Percentiles rank a stretch among this genome's conserved stretches.
Evolutionary conservation across 116 monocot species (phyloP).

Genomic region (Phalaenopsis hybrid): DNA sequence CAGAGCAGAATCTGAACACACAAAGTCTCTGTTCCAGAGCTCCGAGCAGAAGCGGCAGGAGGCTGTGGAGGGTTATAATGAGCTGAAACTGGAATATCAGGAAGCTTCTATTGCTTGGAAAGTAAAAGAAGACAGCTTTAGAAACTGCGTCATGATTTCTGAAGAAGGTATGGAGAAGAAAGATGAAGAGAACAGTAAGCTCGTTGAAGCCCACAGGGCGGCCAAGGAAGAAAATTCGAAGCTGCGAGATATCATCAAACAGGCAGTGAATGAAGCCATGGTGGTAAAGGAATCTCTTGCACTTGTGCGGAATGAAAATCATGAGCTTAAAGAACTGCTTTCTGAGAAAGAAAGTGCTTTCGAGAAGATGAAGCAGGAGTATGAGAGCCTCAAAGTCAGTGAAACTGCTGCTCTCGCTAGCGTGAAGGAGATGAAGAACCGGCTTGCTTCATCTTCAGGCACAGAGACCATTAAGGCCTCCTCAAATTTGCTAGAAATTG

Average conservation of each 20-base stretch:
- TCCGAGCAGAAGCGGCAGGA: slow-evolving; percentile 29
- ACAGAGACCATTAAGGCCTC: background rate
- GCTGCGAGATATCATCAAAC: slow-evolving; percentile 79
- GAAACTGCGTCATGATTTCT: slow-evolving; percentile 48
- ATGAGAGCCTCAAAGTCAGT: slow-evolving; percentile 59
- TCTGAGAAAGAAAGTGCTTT: slow-evolving; percentile 48
- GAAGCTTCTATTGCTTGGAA: slow-evolving; percentile 44
- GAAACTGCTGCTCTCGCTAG: slow-evolving; percentile 53
- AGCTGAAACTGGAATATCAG: slow-evolving; percentile 42
- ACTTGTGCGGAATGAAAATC: slow-evolving; percentile 65
- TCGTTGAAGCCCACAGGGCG: slow-evolving; percentile 32
- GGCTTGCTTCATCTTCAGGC: slow-evolving; percentile 23
- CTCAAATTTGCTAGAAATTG: background rate
- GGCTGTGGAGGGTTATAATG: slow-evolving; percentile 29
- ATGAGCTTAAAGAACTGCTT: slow-evolving; percentile 43
- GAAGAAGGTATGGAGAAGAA: slow-evolving; percentile 50
- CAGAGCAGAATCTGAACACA: slow-evolving; percentile 20
- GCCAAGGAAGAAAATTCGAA: slow-evolving; percentile 56
- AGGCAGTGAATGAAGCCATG: slow-evolving; percentile 73
- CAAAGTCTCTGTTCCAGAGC: background rate
- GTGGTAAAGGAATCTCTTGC: slow-evolving; percentile 69
- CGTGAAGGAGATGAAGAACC: slow-evolving; percentile 39
- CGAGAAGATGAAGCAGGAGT: slow-evolving; percentile 38
- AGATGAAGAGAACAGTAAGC: slow-evolving; percentile 44
- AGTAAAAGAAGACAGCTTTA: slow-evolving; percentile 52